Evolutionary conservation across 202 grass and related monocot species (phyloP), one percentile per base, ranked within the genome.

Genomic region (Zoysia matrella): DNA sequence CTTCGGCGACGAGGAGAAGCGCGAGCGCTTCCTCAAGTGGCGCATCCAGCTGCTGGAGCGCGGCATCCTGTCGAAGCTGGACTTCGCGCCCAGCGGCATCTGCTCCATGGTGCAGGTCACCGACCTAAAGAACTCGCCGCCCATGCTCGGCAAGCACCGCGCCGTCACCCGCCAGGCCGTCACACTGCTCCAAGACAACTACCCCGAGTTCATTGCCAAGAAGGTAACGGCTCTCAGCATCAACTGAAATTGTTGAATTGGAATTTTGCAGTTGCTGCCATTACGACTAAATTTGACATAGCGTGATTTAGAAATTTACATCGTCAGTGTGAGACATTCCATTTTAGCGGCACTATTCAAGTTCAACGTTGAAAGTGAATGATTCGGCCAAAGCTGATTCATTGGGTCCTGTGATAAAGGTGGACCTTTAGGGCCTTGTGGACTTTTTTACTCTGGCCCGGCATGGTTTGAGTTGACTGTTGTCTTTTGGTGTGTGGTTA

Each of bases 21-120:
- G 97, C 47, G 82, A 94, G 74, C 82, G 93, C 74, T 99, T 99
- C 88, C 88, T 99, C 83, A 91, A 95, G 85, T 99, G 97, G 97
- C 88, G 97, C 71, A 95, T 99, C 81, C 97, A 99, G 86, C 87
- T 96, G 64, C 80, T 99, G 74, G 97, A 99, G 83, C 90, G 89
- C 56, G 97, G 97, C 11, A 99, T 99, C 73, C 86, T 81, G 15
- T 88, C 84, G 45, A 90, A 87, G 78, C 88, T 99, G 3, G 97
- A 99, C 83, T 96, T 99, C 75, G 49, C 80, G 1, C 93, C 97
- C 48, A 81, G 75, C 62, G 93, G 93, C 39, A 83, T 94, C 74
- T 94, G 80, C 76, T 96, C 97, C 69, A 90, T 99, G 91, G 97
- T 99, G 53, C 97, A 99, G 89, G 93, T 99, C 39, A 99, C 97